Evolutionary conservation across 768 basidiomycete species (phyloP).

Genomic region (Dendrothele bispora): DNA sequence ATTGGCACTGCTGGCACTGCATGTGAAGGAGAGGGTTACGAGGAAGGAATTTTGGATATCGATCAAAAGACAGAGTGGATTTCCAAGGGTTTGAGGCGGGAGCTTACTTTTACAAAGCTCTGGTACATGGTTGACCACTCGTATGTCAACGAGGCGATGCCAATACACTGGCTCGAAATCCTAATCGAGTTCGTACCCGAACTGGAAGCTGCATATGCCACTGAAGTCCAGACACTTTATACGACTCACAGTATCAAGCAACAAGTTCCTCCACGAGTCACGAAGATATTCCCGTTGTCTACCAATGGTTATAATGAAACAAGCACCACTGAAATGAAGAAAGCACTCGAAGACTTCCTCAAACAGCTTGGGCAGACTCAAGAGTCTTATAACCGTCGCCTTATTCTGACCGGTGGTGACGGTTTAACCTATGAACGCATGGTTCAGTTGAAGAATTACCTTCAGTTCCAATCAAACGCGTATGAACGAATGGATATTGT

Average conservation of each 20-base stretch:
- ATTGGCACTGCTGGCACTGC: conserved; percentile 19
- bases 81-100: conserved; percentile 3
- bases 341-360: conserved; percentile 31
- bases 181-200: conserved; percentile 24
- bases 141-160: conserved; percentile 21
- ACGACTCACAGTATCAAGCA: conserved; percentile 18
- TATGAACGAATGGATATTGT: conserved; percentile 13
- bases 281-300: conserved; percentile 26
- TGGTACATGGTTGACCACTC: conserved; percentile 20
- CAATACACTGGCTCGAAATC: conserved; percentile 25
- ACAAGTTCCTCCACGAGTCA: conserved; percentile 4
- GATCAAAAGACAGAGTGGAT: conserved; percentile 14
- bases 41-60: conserved; percentile 18
- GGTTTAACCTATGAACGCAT: conserved; percentile 28
- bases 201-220: conserved; percentile 13
- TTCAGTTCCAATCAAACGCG: conserved; percentile 14
- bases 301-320: conserved; percentile 29
- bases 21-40: conserved; percentile 13
- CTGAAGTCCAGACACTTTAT: conserved; percentile 18
- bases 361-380: conserved; percentile 29
- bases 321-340: conserved; percentile 26
- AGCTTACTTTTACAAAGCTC: conserved; percentile 21
- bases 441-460: conserved; percentile 7
- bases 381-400: conserved; percentile 15
- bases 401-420: conserved; percentile 33